phyloP scores from a whole-genome alignment of 768 basidiomycete species.

The Agaricus bisporus region DNA sequence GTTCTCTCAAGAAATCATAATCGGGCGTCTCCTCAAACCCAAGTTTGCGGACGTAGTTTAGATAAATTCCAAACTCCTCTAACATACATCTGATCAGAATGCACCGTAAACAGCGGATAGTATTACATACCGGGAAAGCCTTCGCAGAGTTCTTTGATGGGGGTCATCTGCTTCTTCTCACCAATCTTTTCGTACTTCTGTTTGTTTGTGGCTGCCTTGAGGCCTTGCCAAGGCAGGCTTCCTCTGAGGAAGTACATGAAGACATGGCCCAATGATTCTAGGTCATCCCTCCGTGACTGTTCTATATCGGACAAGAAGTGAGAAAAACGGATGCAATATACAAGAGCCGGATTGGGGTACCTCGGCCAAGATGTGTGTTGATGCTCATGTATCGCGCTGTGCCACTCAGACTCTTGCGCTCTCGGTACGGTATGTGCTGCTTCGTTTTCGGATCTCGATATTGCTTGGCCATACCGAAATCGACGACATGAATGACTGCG shows the following conservation, averaged over 20 bases:
- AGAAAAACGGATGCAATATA: background rate
- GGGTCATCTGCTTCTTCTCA: constrained; percentile 99
- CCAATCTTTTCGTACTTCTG: constrained; percentile 99
- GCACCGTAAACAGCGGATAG: constrained; percentile 2
- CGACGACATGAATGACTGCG: constrained; percentile 86
- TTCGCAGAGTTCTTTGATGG: constrained; percentile 95
- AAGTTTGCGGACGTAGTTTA: constrained; percentile 98
- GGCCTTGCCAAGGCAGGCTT: constrained; percentile 96
- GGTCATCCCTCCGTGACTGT: constrained; percentile 91
- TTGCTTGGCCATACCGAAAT: constrained; percentile 99
- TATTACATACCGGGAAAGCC: constrained; percentile 76
- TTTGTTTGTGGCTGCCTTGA: constrained; percentile 99
- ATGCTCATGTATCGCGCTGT: constrained; percentile 99
- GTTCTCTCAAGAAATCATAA: constrained; percentile 94
- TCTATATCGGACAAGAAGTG: constrained; percentile 34
- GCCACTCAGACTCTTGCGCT: constrained; percentile 94
- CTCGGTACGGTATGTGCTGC: constrained; percentile 98
- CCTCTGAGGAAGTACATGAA: constrained; percentile 99
- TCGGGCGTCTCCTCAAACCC: constrained; percentile 99
- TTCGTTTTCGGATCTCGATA: constrained; percentile 99
- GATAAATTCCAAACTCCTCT: constrained; percentile 99
- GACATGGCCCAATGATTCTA: constrained; percentile 98
- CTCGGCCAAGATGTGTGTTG: constrained; percentile 96
- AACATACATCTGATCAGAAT: constrained; percentile 14
- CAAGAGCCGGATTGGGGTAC: constrained; percentile 33